These are phyloP conservation scores for Drechslera avenae DNA, from an alignment of 2,329 filamentous ascomycete species.

Conservation along the genomic window DNA sequence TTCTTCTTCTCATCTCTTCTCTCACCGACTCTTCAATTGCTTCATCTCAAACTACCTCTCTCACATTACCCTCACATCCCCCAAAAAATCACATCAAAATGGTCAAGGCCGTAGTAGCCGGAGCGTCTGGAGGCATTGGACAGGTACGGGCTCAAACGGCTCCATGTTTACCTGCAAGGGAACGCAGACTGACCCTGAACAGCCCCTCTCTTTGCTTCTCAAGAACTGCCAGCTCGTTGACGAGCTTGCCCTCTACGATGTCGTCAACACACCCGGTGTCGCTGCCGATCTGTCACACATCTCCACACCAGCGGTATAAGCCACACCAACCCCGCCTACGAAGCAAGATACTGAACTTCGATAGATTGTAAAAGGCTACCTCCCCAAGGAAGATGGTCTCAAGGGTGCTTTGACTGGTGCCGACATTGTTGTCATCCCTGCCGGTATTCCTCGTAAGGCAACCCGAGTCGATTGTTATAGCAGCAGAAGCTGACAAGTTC, in stretches of 20 bases:
- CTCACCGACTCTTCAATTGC: slow-evolving; percentile 25
- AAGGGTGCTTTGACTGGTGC: slow-evolving; percentile 89
- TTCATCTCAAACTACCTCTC: slow-evolving; percentile 10
- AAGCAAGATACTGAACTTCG: slow-evolving; percentile 21
- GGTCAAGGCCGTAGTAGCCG: slow-evolving; percentile 70
- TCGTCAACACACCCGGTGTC: slow-evolving; percentile 97
- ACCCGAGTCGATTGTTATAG: neutral
- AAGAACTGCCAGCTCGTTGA: slow-evolving; percentile 88
- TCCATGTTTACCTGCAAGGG: neutral
- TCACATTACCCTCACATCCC: slow-evolving; percentile 21
- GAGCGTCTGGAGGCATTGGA: slow-evolving; percentile 97
- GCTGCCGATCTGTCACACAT: slow-evolving; percentile 97
- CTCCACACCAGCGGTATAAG: slow-evolving; percentile 78
- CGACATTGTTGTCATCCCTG: slow-evolving; percentile 95
- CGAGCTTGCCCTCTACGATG: slow-evolving; percentile 97
- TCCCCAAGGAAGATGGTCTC: slow-evolving; percentile 82
- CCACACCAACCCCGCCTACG: slow-evolving; percentile 12
- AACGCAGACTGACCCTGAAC: slow-evolving; percentile 24
- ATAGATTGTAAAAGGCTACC: slow-evolving; percentile 81
- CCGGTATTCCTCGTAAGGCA: slow-evolving; percentile 86
- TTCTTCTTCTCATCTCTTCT: slow-evolving; percentile 17
- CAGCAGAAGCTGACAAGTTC: slow-evolving; percentile 22
- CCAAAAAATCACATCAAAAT: slow-evolving; percentile 32
- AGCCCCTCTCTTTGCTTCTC: slow-evolving; percentile 95
- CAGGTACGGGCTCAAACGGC: slow-evolving; percentile 65